A percentile compares a stretch with the other conserved stretches of the same genome.
phyloP scores from a whole-genome alignment of 1,284 basidiomycete species.

The Marasmius tenuissimus region DNA sequence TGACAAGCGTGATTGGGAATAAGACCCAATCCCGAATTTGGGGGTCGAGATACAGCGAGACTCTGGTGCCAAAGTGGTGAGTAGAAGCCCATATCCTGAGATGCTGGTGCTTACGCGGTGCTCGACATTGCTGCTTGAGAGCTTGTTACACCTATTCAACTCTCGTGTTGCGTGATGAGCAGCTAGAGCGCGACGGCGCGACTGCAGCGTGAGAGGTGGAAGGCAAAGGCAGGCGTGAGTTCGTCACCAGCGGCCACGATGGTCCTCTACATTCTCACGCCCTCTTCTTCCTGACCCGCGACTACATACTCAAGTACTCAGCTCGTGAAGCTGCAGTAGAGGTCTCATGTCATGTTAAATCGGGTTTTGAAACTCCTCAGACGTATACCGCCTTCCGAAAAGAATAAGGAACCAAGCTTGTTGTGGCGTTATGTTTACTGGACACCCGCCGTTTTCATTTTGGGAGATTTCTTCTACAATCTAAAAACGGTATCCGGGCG shows the following conservation, averaged over 20 bases:
- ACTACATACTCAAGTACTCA: too few species aligned
- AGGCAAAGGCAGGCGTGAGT: too few species aligned
- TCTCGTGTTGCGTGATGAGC: neutral
- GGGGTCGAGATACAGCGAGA: constrained; percentile 86
- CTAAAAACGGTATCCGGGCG: constrained; percentile 58
- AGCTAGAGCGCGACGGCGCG: neutral
- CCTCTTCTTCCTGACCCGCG: too few species aligned
- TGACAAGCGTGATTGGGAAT: constrained; percentile 96
- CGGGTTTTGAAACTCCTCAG: neutral
- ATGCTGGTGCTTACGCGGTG: constrained; percentile 35
- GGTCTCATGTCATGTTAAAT: neutral
- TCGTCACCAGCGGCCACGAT: too few species aligned
- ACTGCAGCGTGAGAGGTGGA: too few species aligned
- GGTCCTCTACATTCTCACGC: too few species aligned
- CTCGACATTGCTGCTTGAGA: constrained; percentile 35
- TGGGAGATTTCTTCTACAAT: constrained; percentile 52
- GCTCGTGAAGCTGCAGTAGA: neutral
- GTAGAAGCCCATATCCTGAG: neutral
- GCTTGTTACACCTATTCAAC: neutral
- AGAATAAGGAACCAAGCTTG: neutral
- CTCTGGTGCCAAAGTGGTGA: constrained; percentile 36
- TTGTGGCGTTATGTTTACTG: constrained; percentile 42
- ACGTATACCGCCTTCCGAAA: neutral
- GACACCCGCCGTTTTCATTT: constrained; percentile 53
- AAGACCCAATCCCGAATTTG: constrained; percentile 95